Base-by-base conservation (phyloP, 345 rosid genomes). In the Eucalyptus cladocalyx region DNA sequence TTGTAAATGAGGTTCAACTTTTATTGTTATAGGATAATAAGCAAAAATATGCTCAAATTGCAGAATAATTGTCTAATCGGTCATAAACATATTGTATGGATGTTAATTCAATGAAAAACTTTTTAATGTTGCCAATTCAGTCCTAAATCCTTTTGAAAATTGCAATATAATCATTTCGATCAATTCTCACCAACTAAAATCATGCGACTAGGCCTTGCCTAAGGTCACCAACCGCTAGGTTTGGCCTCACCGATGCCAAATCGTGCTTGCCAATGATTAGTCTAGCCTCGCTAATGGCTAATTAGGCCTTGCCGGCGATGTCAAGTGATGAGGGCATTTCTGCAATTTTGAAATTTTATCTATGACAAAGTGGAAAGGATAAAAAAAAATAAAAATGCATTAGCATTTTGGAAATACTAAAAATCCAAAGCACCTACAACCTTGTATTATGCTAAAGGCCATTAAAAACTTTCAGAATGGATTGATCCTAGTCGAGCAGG, bases 281-380 rank as follows among this genome's bases (percentile, higher is more conserved):
- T 56, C 30, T 23, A 24, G 62, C 62, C 62, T 7, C 0, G 3
- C 0, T 23, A 0, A 1, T 0, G 1, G 11, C 58, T 3, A 53
- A 0, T 18, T 1, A 19, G 4, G 53, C 26, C 58, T 19, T 1
- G 1, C 5, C 11, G 0, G 3, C 13, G 3, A 56, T 5, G 30
- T 24, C 13, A 5, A 0, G 3, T 24, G 62, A 24, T 1, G 30
- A 56, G 14, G 62, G 62, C 3, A 24, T 56, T 56, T 56, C 1
- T 1, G 1, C 13, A 4, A 56, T 5, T 56, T 56, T 5, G 13
- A 56, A 56, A 56, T 56, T 56, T 56, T 56, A 56, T 0, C 1
- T 0, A 24, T 56, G 30, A 56, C 30, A 56, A 56, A 53, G 24
- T 8, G 9, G 58, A 21, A 53, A 56, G 62, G 30, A 49, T 15